A percentile compares a stretch with the other conserved stretches of the same genome.
These are phyloP conservation scores for Termitomyces sp. DNA, from an alignment of 768 basidiomycete genomes.

Conservation along the genomic window DNA sequence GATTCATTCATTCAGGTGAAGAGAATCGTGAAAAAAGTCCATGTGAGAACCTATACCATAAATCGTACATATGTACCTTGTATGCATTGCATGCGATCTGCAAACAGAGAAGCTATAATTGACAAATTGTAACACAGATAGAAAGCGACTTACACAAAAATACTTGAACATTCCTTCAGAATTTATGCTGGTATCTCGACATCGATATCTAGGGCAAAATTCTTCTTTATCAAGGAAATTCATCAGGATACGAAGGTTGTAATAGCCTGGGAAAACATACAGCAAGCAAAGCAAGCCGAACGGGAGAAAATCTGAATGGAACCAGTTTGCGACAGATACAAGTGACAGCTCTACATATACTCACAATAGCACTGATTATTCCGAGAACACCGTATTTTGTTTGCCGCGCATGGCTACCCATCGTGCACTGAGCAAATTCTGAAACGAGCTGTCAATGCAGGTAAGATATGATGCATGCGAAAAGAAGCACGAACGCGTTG, in stretches of 20 bases:
- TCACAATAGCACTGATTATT: constrained; percentile 25
- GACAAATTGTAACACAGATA: too few species aligned
- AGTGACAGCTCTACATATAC: constrained; percentile 3
- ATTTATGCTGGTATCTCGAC: constrained; percentile 10
- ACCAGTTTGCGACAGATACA: neutral
- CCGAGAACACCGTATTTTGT: constrained; percentile 22
- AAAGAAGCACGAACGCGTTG: constrained; percentile 12
- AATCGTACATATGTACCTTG: too few species aligned
- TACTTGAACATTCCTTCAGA: neutral
- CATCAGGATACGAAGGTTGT: neutral
- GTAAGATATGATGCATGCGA: neutral
- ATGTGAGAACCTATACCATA: neutral
- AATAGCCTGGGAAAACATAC: constrained; percentile 8
- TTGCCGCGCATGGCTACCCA: constrained; percentile 20
- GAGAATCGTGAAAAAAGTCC: neutral
- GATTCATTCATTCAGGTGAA: neutral
- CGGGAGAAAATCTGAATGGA: constrained; percentile 19
- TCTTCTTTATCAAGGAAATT: constrained; percentile 6
- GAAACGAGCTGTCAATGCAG: neutral
- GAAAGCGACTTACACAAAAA: neutral
- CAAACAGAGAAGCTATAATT: neutral
- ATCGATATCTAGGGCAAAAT: neutral
- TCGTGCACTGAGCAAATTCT: constrained; percentile 22
- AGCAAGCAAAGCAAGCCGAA: constrained; percentile 23
- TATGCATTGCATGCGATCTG: neutral